A percentile compares a stretch with the other conserved stretches of the same genome.
These are phyloP conservation scores for Phytophthora quininea DNA, from an alignment of 352 stramenopile species.

Conservation along the genomic window DNA sequence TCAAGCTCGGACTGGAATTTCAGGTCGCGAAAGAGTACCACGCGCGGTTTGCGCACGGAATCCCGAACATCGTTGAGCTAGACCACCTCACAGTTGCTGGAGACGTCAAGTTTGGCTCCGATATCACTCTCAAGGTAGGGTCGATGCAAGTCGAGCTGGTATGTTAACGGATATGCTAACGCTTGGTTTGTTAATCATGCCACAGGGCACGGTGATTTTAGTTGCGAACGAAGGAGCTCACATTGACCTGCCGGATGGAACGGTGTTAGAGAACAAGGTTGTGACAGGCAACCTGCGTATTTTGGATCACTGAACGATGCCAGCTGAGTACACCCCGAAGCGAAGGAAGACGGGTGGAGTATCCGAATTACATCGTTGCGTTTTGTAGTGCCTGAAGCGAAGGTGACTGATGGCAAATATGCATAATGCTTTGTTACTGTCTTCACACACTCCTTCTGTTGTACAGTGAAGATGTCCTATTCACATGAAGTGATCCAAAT, in stretches of 20 bases:
- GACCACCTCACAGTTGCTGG: conserved; percentile 94
- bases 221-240: conserved; percentile 94
- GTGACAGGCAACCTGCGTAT: conserved; percentile 94
- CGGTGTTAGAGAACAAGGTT: conserved; percentile 94
- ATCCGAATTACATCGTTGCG: conserved; percentile 10
- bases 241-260: conserved; percentile 93
- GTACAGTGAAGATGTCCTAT: conserved; percentile 22
- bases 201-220: conserved; percentile 93
- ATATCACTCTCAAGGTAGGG: conserved; percentile 90
- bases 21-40: conserved; percentile 89
- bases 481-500: conserved; percentile 14
- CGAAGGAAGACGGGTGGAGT: conserved; percentile 2
- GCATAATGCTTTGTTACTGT: conserved; percentile 27
- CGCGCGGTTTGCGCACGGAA: conserved; percentile 84
- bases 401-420: conserved; percentile 28
- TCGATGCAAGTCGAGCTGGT: no score
- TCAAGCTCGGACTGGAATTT: conserved; percentile 94
- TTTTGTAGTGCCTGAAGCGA: conserved; percentile 19
- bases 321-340: background rate
- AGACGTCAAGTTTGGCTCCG: conserved; percentile 93
- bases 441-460: conserved; percentile 24
- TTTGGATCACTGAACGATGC: conserved; percentile 85
- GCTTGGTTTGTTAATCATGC: conserved; percentile 3
- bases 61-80: conserved; percentile 93
- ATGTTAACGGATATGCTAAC: background rate